These are phyloP conservation scores for Vitis hybrid DNA, from an alignment of 177 flowering plant genomes.

Conservation along the genomic window DNA sequence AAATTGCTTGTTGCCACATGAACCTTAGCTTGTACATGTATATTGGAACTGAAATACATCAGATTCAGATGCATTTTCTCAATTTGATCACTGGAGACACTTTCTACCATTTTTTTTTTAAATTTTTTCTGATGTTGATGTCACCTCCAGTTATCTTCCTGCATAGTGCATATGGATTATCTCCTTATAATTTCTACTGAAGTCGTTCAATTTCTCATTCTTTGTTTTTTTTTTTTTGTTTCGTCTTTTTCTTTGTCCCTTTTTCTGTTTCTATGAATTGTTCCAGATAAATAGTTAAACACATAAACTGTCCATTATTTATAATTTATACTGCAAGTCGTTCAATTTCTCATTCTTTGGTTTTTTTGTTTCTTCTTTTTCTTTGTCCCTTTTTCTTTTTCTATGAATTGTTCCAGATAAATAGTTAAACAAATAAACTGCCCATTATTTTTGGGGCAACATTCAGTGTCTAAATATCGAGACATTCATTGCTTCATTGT, in stretches of 20 bases:
- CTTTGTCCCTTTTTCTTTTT: slow-evolving; percentile 18
- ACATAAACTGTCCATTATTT: slow-evolving; percentile 27
- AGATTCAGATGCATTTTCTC: too few species aligned
- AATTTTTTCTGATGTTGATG: too few species aligned
- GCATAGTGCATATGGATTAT: slow-evolving; percentile 3
- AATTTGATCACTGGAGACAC: background rate
- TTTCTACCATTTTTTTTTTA: background rate
- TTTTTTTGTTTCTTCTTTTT: slow-evolving; percentile 12
- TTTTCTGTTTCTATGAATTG: slow-evolving; percentile 29
- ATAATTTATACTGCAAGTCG: background rate
- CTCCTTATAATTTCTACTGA: background rate
- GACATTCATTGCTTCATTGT: slow-evolving; percentile 44
- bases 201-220: slow-evolving; percentile 16
- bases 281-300: slow-evolving; percentile 37
- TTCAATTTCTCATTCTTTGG: slow-evolving; percentile 22
- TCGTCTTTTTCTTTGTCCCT: background rate
- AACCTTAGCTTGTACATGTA: too few species aligned
- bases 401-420: slow-evolving; percentile 34
- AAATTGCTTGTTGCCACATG: too few species aligned
- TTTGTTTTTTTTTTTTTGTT: slow-evolving; percentile 22
- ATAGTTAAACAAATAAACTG: slow-evolving; percentile 33
- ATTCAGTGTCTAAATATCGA: slow-evolving; percentile 35
- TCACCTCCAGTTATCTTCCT: background rate
- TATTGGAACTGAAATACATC: too few species aligned
- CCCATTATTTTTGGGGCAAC: slow-evolving; percentile 32